Conservation (phyloP, 2,329 filamentous ascomycete species). For the Fusarium heterosporum region DNA sequence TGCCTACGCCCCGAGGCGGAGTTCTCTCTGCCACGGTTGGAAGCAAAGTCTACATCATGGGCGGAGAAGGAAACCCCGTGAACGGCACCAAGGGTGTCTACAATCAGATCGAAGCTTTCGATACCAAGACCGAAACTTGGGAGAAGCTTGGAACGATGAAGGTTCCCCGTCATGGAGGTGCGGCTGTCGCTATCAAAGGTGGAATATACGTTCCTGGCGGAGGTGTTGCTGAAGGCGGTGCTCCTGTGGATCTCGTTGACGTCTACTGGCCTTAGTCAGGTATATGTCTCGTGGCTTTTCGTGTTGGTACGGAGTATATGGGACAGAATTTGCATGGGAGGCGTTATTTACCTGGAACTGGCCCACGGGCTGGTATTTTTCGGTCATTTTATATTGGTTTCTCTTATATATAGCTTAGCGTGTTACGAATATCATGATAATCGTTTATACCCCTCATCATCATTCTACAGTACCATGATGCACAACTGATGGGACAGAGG, state of each 20-base stretch:
- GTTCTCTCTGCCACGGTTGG: slow-evolving; percentile 47
- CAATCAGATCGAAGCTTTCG: slow-evolving; percentile 48
- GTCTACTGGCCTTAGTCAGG: slow-evolving; percentile 27
- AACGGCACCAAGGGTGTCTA: slow-evolving; percentile 42
- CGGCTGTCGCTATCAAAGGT: slow-evolving; percentile 45
- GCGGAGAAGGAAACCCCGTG: slow-evolving; percentile 52
- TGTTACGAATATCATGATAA: not conserved
- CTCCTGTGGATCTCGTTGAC: slow-evolving; percentile 32
- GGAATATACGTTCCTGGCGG: slow-evolving; percentile 53
- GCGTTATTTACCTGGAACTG: not conserved
- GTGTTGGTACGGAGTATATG: not conserved
- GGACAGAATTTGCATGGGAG: not conserved
- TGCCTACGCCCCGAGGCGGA: slow-evolving; percentile 55
- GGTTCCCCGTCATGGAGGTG: slow-evolving; percentile 52
- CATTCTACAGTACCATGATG: not conserved
- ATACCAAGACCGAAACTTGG: slow-evolving; percentile 48
- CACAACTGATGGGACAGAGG: no score
- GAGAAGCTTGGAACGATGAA: slow-evolving; percentile 44
- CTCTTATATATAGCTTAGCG: slow-evolving; percentile 1
- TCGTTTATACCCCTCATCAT: not conserved
- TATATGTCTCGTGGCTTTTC: not conserved
- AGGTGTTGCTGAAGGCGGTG: slow-evolving; percentile 40
- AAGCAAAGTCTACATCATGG: slow-evolving; percentile 50
- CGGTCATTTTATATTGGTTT: not conserved
- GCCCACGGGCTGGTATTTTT: not conserved